Conservation (phyloP, 768 basidiomycete genomes). For the Boletus barrowsii region DNA sequence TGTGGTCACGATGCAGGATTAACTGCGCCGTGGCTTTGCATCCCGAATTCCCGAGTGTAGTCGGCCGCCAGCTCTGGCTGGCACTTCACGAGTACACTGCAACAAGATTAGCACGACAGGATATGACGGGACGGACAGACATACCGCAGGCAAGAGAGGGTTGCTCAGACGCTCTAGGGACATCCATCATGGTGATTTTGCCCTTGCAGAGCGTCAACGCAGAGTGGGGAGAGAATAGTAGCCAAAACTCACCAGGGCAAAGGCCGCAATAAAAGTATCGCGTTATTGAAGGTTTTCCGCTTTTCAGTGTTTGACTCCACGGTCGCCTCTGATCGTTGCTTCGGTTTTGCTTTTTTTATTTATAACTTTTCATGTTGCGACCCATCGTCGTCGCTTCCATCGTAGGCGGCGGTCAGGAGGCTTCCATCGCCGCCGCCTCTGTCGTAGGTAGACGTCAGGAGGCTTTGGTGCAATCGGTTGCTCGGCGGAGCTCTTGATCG, state of each 20-base stretch:
- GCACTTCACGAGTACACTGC: slow-evolving; percentile 6
- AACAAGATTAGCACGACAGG: background rate
- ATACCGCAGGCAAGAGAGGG: slow-evolving; percentile 1
- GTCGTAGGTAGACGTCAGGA: too few species aligned
- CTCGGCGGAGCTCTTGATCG: too few species aligned
- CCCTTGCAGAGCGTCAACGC: background rate
- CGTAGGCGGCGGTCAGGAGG: too few species aligned
- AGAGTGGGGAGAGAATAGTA: background rate
- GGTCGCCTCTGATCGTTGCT: background rate
- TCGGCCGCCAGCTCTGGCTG: slow-evolving; percentile 12
- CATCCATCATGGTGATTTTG: background rate
- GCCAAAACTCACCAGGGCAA: background rate
- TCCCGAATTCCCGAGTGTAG: background rate
- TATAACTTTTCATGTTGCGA: background rate
- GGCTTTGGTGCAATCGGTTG: too few species aligned
- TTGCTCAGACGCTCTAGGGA: background rate
- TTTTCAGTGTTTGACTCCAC: background rate
- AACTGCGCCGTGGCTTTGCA: background rate
- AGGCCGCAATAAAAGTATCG: background rate
- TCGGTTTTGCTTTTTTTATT: background rate
- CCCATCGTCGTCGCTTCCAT: too few species aligned
- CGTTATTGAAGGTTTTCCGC: background rate
- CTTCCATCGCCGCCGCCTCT: too few species aligned
- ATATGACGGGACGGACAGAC: background rate
- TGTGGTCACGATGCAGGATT: background rate